phyloP scores from a whole-genome alignment of 176 grass and related monocot genomes.

The Hordeum marinum region DNA sequence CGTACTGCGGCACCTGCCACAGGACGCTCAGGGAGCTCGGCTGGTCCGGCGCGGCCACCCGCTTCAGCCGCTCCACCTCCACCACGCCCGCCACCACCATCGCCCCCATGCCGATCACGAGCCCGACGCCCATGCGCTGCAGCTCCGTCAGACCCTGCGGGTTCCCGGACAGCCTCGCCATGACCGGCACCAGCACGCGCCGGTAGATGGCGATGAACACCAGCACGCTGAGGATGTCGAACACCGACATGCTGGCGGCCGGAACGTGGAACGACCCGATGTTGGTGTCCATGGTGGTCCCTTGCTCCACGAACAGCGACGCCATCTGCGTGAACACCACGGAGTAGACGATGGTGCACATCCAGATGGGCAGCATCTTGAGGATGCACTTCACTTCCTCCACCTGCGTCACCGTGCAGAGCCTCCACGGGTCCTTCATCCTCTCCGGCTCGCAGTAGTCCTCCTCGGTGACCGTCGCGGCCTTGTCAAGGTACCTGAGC shows the following conservation, averaged over 20 bases:
- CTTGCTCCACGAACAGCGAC: slow-evolving; percentile 88
- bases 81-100: slow-evolving; percentile 62
- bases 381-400: slow-evolving; percentile 84
- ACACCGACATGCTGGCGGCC: slow-evolving; percentile 81
- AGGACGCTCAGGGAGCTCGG: slow-evolving; percentile 64
- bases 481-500: slow-evolving; percentile 75
- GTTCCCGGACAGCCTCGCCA: slow-evolving; percentile 41
- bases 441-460: slow-evolving; percentile 23
- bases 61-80: slow-evolving; percentile 53
- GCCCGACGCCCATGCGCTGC: slow-evolving; percentile 78
- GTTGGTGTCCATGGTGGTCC: slow-evolving; percentile 58
- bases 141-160: slow-evolving; percentile 68
- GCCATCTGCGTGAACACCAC: slow-evolving; percentile 94
- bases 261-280: slow-evolving; percentile 67
- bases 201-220: slow-evolving; percentile 71
- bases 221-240: slow-evolving; percentile 75
- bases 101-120: slow-evolving; percentile 65
- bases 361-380: slow-evolving; percentile 83
- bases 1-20: slow-evolving; percentile 83
- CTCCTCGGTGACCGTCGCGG: slow-evolving; percentile 44
- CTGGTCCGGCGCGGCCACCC: slow-evolving; percentile 18
- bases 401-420: slow-evolving; percentile 87
- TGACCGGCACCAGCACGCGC: slow-evolving; percentile 35
- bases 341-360: slow-evolving; percentile 86
- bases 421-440: slow-evolving; percentile 34